Evolutionary conservation across 208 protist genomes (phyloP), one percentile per base, ranked within the genome.

Genomic region (Acanthamoeba healyi): DNA sequence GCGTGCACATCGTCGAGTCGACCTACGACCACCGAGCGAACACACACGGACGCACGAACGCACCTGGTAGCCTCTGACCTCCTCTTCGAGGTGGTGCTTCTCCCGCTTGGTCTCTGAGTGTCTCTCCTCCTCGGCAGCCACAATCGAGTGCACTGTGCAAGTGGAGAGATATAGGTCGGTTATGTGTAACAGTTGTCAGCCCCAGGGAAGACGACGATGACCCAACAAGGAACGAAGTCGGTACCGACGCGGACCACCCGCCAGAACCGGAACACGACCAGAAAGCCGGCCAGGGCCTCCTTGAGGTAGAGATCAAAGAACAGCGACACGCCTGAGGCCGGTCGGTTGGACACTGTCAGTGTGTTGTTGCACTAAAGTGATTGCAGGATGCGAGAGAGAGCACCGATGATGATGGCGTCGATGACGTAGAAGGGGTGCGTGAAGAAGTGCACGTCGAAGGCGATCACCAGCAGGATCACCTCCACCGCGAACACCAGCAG

Each of bases 331-430:
- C 54, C 54, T 61, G 44, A 12, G 12, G 44, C 44, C 44, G 12
- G 44, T 49, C 44, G 7, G 44, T 4, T 49, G 44, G 44, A 15
- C 7, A 49, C 7, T 49, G 4, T 49, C 7, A 49, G 44, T n/a
- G n/a, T n/a, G n/a, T n/a, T n/a, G n/a, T n/a, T 49, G 44, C 44
- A 49, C 12, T 49, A 4, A 15, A 49, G 7, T 15, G 7, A 49
- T 49, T 49, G 7, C 44, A 12, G 10, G 14, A 15, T 51, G 46
- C 10, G 0, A 51, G 14, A 15, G 46, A 51, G 17, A 4, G 46
- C 26, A 70, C 61, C 61, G 61, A 70, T 70, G 61, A 70, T 70
- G 61, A 70, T 70, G n/a, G 61, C 61, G 61, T 70, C 61, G n/a
- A 70, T 70, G n/a, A 70, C 61, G 61, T 70, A 70, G 61, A 70